These are phyloP conservation scores for Cutaneotrichosporon dermatis DNA, from an alignment of 1,284 basidiomycete genomes.

Conservation along the genomic window DNA sequence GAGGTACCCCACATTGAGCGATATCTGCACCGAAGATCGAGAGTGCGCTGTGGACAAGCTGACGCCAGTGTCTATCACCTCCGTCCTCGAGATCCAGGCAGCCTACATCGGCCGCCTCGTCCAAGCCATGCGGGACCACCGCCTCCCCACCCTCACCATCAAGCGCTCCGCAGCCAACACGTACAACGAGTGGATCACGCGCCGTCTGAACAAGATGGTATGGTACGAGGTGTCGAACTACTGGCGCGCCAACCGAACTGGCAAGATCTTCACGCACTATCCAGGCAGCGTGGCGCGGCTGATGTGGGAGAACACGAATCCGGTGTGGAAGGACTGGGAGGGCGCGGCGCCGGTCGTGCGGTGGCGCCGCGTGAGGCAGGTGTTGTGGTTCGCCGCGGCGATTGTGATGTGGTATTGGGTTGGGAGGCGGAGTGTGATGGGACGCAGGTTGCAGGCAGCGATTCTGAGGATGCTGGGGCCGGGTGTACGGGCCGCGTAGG, in stretches of 20 bases:
- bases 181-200: slow-evolving; percentile 26
- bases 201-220: slow-evolving; percentile 14
- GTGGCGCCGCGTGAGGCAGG: background rate
- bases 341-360: slow-evolving; percentile 9
- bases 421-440: too few relatives aligned
- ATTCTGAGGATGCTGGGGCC: too few relatives aligned
- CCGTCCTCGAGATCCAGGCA: slow-evolving; percentile 16
- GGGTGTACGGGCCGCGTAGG: too few relatives aligned
- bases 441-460: too few relatives aligned
- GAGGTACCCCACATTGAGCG: too few relatives aligned
- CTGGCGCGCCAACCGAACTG: slow-evolving; percentile 12
- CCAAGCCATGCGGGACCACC: slow-evolving; percentile 10
- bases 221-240: slow-evolving; percentile 13
- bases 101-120: slow-evolving; percentile 14
- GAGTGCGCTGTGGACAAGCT: background rate
- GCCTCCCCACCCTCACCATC: slow-evolving; percentile 3
- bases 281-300: slow-evolving; percentile 8
- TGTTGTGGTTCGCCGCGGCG: background rate
- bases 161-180: slow-evolving; percentile 8
- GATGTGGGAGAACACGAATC: slow-evolving; percentile 11
- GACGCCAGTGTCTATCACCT: slow-evolving; percentile 12
- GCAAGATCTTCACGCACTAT: slow-evolving; percentile 19
- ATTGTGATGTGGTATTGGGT: background rate
- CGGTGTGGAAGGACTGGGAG: slow-evolving; percentile 12
- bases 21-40: too few relatives aligned